Evolutionary conservation across 1,139 yeast species (phyloP), one percentile per base, ranked within the genome.

Genomic region (Hansenula lynferdii): DNA sequence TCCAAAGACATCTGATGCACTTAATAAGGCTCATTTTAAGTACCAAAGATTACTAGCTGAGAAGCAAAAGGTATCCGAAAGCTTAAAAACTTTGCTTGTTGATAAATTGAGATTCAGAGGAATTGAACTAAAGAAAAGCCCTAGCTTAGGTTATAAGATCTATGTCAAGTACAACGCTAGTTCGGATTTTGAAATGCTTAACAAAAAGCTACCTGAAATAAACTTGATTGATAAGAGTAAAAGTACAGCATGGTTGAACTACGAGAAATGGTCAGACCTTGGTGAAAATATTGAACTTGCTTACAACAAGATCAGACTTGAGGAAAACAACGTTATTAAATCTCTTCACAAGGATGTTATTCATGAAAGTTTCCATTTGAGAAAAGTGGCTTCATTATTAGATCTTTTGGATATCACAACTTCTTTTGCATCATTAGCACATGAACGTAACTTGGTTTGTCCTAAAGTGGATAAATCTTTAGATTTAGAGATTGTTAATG

Each of bases 351-450:
- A 41, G 5, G 47, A 49, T 33, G 64, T 64, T 28, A 46, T 64
- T 6, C 39, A 44, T 4, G 50, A 47, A 29, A 54, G 65, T 36
- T 33, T 54, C 28, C 42, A 51, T 7, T 45, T 65, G 11, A 47
- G 69, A 35, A 37, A 45, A 15, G 50, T 60, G 24, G 54, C 65
- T 12, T 50, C 52, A 32, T 39, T 36, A 21, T 64, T 81, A 21
- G 96, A 87, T 47, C 73, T 72, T 42, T 54, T 90, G 8, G 98
- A 92, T 58, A 79, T 84, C 0, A 67, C 85, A 0, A 61, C 78
- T 8, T 82, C 95, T 0, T 85, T 92, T 60, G 81, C 96, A 0
- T 62, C 65, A 1, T 58, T 90, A 6, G 82, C 97, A 0, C 58
- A 62, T 19, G 95, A 86, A 48, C 72, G 73, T 41, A 63, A 74